Percentiles rank a stretch among this genome's conserved stretches.
These are phyloP conservation scores for Amaranthus cruentus DNA, from an alignment of 148 eudicot genomes.

Conservation along the genomic window DNA sequence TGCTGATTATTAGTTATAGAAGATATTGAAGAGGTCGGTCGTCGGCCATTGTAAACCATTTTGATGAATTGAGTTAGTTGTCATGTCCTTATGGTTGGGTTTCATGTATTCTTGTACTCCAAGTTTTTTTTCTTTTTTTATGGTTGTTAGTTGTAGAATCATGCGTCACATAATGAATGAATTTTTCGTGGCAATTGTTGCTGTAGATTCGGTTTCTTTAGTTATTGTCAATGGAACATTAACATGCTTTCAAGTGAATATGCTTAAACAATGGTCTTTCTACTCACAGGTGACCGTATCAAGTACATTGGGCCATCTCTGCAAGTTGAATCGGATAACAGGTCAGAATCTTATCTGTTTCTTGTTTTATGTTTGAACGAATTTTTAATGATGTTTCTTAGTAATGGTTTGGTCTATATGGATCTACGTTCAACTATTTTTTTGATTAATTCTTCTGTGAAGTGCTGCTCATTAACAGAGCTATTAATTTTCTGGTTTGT, in stretches of 20 bases:
- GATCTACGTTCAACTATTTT: not conserved
- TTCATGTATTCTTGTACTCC: not conserved
- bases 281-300: conserved; percentile 82
- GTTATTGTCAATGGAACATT: not conserved
- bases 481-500: not conserved
- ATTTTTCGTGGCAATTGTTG: not conserved
- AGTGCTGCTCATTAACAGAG: not conserved
- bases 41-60: not conserved
- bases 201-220: not conserved
- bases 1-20: not conserved
- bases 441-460: not conserved
- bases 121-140: not conserved
- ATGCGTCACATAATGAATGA: not conserved
- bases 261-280: not conserved
- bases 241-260: not conserved
- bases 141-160: not conserved
- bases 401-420: not conserved
- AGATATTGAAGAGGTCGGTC: not conserved
- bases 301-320: conserved; percentile 72
- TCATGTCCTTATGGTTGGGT: too few relatives aligned
- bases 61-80: not conserved
- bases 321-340: conserved; percentile 55
- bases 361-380: conserved; percentile 1
- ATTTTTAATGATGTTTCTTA: not conserved
- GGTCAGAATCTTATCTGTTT: conserved; percentile 34